Evolutionary conservation across 2,329 filamentous ascomycete genomes (phyloP).

Genomic region (Aspergillus proliferans): DNA sequence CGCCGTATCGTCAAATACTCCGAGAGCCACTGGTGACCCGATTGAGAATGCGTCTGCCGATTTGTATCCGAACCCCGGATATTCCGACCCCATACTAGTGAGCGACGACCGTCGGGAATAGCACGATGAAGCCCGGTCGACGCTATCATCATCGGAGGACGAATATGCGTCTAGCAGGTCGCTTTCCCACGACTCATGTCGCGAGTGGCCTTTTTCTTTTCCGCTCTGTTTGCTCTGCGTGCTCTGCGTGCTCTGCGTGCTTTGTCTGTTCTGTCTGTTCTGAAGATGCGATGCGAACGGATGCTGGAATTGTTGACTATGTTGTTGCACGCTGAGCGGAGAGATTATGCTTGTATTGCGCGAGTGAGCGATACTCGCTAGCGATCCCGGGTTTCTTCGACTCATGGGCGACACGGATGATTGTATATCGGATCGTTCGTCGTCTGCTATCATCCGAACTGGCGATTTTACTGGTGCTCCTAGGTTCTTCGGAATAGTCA

Average conservation of each 20-base stretch:
- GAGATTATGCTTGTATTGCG: too few species aligned
- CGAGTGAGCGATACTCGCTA: too few species aligned
- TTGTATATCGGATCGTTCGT: neutral
- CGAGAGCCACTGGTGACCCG: conserved; percentile 16
- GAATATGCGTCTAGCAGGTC: conserved; percentile 5
- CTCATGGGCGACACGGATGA: neutral
- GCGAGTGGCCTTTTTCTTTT: neutral
- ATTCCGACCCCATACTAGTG: conserved; percentile 26
- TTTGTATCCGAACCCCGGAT: conserved; percentile 10
- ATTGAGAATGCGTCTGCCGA: conserved; percentile 20
- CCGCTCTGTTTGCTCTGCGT: too few species aligned
- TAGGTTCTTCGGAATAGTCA: neutral
- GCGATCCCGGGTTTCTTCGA: too few species aligned
- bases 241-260: too few species aligned
- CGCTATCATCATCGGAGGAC: conserved; percentile 18
- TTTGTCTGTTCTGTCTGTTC: too few species aligned
- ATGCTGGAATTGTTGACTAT: neutral
- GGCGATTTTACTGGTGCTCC: neutral
- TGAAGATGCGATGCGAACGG: too few species aligned
- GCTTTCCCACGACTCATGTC: neutral
- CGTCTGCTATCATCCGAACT: neutral
- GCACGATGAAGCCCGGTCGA: conserved; percentile 29
- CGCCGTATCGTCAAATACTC: conserved; percentile 30
- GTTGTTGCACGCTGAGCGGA: neutral
- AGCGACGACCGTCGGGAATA: conserved; percentile 31